phyloP scores from a whole-genome alignment of 345 rosid species.

The Brassica nigra region DNA sequence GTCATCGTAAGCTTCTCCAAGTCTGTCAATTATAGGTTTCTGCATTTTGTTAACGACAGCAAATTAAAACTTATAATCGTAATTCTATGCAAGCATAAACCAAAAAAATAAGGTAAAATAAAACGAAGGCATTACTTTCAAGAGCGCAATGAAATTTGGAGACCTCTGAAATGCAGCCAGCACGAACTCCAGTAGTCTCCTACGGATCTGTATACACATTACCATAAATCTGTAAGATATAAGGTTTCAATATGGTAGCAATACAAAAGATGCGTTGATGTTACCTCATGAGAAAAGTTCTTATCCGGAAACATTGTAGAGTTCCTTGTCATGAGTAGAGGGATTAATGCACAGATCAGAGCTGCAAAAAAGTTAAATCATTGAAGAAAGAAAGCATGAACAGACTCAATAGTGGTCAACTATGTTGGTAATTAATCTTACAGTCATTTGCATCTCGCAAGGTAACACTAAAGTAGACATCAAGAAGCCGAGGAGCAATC shows the following conservation, averaged over 20 bases:
- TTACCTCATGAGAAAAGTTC: slow-evolving; percentile 75
- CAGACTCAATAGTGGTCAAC: slow-evolving; percentile 1
- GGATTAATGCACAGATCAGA: slow-evolving; percentile 82
- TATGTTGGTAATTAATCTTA: slow-evolving; percentile 42
- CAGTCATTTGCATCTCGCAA: slow-evolving; percentile 79
- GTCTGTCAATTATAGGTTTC: slow-evolving; percentile 93
- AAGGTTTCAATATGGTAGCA: background rate
- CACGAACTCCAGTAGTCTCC: slow-evolving; percentile 81
- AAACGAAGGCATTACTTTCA: slow-evolving; percentile 56
- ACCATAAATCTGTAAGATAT: background rate
- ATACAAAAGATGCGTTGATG: slow-evolving; percentile 8
- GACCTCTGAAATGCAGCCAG: slow-evolving; percentile 88
- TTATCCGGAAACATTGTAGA: slow-evolving; percentile 77
- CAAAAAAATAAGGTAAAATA: background rate
- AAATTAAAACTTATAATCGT: background rate
- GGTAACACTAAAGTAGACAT: slow-evolving; percentile 67
- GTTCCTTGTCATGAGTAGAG: slow-evolving; percentile 81
- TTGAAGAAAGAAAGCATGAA: slow-evolving; percentile 3
- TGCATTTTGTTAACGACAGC: slow-evolving; percentile 40
- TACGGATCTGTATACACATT: slow-evolving; percentile 58
- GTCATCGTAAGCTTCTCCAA: slow-evolving; percentile 94
- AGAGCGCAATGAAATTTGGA: slow-evolving; percentile 73
- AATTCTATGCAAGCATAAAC: background rate
- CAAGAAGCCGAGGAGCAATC: slow-evolving; percentile 76
- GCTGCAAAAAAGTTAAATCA: slow-evolving; percentile 54